phyloP scores from a whole-genome alignment of 306 rosid genomes.

The Biancaea sappan region DNA sequence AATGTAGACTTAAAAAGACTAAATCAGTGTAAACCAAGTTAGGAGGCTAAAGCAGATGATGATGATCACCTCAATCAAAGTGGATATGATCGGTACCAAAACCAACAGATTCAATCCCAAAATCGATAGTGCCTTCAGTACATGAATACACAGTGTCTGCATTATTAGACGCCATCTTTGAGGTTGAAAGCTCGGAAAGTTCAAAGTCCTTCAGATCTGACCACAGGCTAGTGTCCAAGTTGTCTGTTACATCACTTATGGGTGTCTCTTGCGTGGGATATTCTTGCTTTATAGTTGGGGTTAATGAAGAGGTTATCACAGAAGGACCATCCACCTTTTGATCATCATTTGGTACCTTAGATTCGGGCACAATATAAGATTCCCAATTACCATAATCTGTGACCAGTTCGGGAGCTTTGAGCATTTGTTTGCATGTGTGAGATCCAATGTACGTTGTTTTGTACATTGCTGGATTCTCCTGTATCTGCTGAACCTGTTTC shows the following conservation, averaged over 20 bases:
- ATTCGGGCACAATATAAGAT: conserved; percentile 23
- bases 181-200: conserved; percentile 35
- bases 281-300: conserved; percentile 44
- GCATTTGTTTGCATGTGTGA: conserved; percentile 64
- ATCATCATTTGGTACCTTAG: conserved; percentile 24
- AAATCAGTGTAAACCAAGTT: conserved; percentile 15
- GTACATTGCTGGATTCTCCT: conserved; percentile 52
- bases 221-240: conserved; percentile 53
- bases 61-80: neutral
- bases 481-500: conserved; percentile 69
- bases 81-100: conserved; percentile 28
- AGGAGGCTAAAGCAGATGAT: neutral
- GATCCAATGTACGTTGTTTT: conserved; percentile 63
- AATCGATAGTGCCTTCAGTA: conserved; percentile 27
- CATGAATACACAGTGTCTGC: conserved; percentile 44
- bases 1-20: too few relatives aligned
- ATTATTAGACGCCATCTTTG: conserved; percentile 15
- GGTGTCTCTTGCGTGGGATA: conserved; percentile 42
- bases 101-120: conserved; percentile 38
- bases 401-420: conserved; percentile 53
- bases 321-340: neutral
- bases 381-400: conserved; percentile 32
- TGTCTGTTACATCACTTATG: conserved; percentile 39
- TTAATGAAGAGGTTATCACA: neutral
- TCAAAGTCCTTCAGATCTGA: conserved; percentile 57